Base-by-base conservation (phyloP, 768 basidiomycete genomes). In the Tulasnella sp. region DNA sequence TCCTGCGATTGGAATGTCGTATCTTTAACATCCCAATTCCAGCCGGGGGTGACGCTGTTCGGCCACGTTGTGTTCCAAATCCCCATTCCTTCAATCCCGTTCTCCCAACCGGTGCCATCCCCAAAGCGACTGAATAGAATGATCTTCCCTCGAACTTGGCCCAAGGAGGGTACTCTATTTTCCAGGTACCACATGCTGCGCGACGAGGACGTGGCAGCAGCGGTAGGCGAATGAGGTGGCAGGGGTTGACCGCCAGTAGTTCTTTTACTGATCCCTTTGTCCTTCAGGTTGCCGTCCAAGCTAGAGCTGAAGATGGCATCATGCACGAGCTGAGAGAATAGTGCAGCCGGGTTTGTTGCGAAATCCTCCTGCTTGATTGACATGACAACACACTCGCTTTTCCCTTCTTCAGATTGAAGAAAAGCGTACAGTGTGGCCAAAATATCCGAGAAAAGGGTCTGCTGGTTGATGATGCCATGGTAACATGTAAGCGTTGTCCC, bases 21-120 rank as follows among this genome's bases (percentile, higher is more conserved):
- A 35, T 88, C 87, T 80, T 90, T 90, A 81, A 89, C 87, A 73
- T 81, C 77, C 94, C 95, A 96, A 67, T 88, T 85, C 82, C 98
- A 98, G 0, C 91, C 93, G 1, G 86, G 84, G 81, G 88, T 90
- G 44, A 83, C 85, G 80, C 90, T 93, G 84, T 98, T 91, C 0
- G 94, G 95, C 96, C 96, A 98, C 0, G 84, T 86, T 0, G 88
- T 89, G 6, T 96, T 95, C 81, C 95, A 93, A n/a, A 98, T 92
- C 0, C 96, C 96, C 79, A 95, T 85, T 2, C 91, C 92, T 73
- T 92, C 89, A 11, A 88, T 80, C 3, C 89, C 91, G 29, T 87
- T 86, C 80, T 91, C 88, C 94, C 94, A 95, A 0, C 87, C 91
- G 11, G 84, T 84, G 3, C 90, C 89, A 80, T 91, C 86, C 0